These are phyloP conservation scores for Nemania sp. DNA, from an alignment of 2,329 filamentous ascomycete genomes.

Conservation along the genomic window DNA sequence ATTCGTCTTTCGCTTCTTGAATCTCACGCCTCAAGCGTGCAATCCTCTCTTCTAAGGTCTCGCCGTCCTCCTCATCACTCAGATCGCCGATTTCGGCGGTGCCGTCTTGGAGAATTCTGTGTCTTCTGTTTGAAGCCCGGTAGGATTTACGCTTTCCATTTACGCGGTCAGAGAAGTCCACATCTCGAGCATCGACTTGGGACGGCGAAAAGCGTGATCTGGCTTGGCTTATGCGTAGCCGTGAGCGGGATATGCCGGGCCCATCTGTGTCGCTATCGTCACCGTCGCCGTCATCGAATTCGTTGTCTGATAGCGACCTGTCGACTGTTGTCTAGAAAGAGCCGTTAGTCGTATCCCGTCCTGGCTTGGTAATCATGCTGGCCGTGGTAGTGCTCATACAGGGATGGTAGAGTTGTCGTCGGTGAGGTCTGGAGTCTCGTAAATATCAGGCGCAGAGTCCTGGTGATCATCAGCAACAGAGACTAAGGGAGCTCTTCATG, in stretches of 20 bases:
- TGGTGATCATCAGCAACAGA: constrained; percentile 42
- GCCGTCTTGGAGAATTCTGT: constrained; percentile 64
- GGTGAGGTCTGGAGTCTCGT: constrained; percentile 91
- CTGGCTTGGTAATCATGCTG: not conserved
- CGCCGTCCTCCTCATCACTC: constrained; percentile 70
- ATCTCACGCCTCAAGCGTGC: constrained; percentile 79
- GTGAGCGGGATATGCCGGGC: constrained; percentile 73
- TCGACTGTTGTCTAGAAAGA: constrained; percentile 55
- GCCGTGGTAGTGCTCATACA: constrained; percentile 51
- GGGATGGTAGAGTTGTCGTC: constrained; percentile 86
- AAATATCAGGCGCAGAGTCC: constrained; percentile 93
- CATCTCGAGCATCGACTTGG: constrained; percentile 73
- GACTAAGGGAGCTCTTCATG: not conserved
- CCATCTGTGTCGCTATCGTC: constrained; percentile 58
- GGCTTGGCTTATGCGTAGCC: constrained; percentile 76
- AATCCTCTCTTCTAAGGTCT: constrained; percentile 76
- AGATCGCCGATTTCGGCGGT: constrained; percentile 72
- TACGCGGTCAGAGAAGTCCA: constrained; percentile 89
- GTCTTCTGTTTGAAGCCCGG: constrained; percentile 69
- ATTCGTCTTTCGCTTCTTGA: constrained; percentile 52
- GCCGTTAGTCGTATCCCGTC: constrained; percentile 27
- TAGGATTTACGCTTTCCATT: constrained; percentile 83
- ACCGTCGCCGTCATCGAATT: constrained; percentile 46
- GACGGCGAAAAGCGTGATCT: constrained; percentile 77
- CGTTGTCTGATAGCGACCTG: constrained; percentile 63